Evolutionary conservation across 371 early-diverging fungal species (phyloP).

Genomic region (Mucor racemosus): DNA sequence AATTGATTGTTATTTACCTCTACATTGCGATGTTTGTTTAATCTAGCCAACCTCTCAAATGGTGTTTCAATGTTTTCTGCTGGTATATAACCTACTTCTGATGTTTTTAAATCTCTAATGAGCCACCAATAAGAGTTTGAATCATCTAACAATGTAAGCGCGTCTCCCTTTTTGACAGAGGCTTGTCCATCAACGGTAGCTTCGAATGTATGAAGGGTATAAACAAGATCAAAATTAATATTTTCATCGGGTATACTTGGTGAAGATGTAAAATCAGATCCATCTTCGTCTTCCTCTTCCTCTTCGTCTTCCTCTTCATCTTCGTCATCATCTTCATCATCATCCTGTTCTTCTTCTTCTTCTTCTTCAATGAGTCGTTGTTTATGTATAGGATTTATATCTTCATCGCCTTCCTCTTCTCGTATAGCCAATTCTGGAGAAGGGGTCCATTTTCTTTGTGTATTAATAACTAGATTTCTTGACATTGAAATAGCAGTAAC

Average conservation of each 20-base stretch:
- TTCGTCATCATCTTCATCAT: slow-evolving; percentile 12
- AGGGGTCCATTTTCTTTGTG: slow-evolving; percentile 25
- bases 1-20: slow-evolving; percentile 26
- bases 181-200: slow-evolving; percentile 94
- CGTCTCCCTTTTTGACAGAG: slow-evolving; percentile 83
- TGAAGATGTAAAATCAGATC: slow-evolving; percentile 32
- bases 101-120: slow-evolving; percentile 79
- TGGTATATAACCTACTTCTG: slow-evolving; percentile 91
- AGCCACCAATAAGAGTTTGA: slow-evolving; percentile 95
- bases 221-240: slow-evolving; percentile 62
- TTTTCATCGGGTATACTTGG: slow-evolving; percentile 41
- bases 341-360: slow-evolving; percentile 5
- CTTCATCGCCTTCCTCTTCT: slow-evolving; percentile 23
- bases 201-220: slow-evolving; percentile 89
- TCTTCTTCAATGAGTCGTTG: slow-evolving; percentile 17
- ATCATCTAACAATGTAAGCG: slow-evolving; percentile 86
- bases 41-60: slow-evolving; percentile 84
- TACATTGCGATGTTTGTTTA: slow-evolving; percentile 86
- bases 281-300: slow-evolving; percentile 29
- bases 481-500: slow-evolving; percentile 5
- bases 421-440: slow-evolving; percentile 25
- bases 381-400: not conserved
- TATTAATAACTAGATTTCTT: slow-evolving; percentile 19
- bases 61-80: slow-evolving; percentile 94
- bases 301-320: slow-evolving; percentile 23